Evolutionary conservation across 495 filamentous ascomycete species (phyloP).

Genomic region (Friedmanniomyces simplex): DNA sequence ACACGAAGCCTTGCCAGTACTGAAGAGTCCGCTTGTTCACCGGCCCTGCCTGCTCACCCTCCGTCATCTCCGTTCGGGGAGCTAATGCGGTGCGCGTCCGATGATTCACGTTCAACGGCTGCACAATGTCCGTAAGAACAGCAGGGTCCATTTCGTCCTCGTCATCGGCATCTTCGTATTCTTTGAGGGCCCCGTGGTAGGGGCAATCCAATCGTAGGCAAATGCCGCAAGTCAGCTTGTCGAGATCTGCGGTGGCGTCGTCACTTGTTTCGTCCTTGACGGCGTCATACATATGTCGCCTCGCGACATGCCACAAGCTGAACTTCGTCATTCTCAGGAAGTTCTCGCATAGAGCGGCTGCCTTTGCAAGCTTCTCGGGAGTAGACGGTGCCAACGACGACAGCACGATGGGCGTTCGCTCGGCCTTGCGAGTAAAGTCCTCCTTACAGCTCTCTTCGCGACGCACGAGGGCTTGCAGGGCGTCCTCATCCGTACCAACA

Average conservation of each 20-base stretch:
- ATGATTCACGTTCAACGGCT: constrained; percentile 11
- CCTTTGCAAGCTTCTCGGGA: constrained; percentile 5
- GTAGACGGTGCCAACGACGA: constrained; percentile 20
- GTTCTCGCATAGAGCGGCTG: constrained; percentile 22
- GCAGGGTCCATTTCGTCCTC: background rate
- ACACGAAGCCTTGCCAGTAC: constrained; percentile 9
- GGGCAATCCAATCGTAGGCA: constrained; percentile 25
- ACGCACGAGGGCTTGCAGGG: background rate
- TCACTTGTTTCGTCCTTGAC: background rate
- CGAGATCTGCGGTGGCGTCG: background rate
- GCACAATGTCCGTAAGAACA: constrained; percentile 9
- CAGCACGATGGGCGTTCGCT: constrained; percentile 23
- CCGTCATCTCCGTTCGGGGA: background rate
- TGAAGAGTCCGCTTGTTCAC: background rate
- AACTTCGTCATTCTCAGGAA: constrained; percentile 25
- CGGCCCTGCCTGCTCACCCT: background rate
- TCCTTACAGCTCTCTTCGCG: constrained; percentile 26
- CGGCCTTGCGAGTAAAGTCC: constrained; percentile 25
- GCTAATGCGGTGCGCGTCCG: constrained; percentile 15
- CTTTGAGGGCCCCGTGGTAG: constrained; percentile 26
- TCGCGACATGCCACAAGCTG: constrained; percentile 29
- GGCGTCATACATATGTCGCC: constrained; percentile 13
- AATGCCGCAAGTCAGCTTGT: constrained; percentile 16
- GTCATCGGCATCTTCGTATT: constrained; percentile 15
- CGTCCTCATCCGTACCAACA: constrained; percentile 1